Evolutionary conservation across 257 asterid genomes (phyloP), one percentile per base, ranked within the genome.

Genomic region (Gentiana macrophylla): DNA sequence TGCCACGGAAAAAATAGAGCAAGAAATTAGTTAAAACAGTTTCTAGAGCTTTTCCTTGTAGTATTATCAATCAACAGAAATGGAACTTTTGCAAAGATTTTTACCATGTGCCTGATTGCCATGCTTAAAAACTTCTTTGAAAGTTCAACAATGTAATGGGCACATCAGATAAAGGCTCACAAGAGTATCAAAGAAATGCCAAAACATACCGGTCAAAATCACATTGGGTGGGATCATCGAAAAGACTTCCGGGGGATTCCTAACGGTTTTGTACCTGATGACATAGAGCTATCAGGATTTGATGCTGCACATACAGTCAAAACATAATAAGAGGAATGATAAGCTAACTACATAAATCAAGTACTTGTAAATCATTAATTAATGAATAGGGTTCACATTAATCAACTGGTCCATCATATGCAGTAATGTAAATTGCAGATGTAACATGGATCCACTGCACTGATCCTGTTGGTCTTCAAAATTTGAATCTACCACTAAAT

Each of bases 31-130:
- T 50, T 32, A 15, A 60, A 33, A 37, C 35, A 49, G 6, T 37
- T 53, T 48, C 33, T 11, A 49, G 43, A 9, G 4, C 13, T 11
- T 50, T 8, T 32, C 35, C 24, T n/a, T 8, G 32, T n/a, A n/a
- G 8, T 32, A 51, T 50, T 15, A 38, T 41, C 32, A 33, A 37
- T 53, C 57, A 55, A 36, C 9, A 4, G n/a, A 32, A 38, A 47
- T 3, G 6, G 12, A 63, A 49, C n/a, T 10, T 12, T 6, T 5
- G 35, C 7, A 33, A 7, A 24, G 32, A 15, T 63, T 69, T 76
- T 44, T 73, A 85, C 97, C 97, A 89, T 89, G 55, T 89, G 97
- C 50, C 97, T 71, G 34, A 89, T 77, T 37, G 97, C 97, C 97
- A 89, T 89, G 76, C 85, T 95, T 3, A 89, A 59, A 1, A 95